Base-by-base conservation (phyloP, 2,329 filamentous ascomycete genomes). In the Lachnellula willkommii region DNA sequence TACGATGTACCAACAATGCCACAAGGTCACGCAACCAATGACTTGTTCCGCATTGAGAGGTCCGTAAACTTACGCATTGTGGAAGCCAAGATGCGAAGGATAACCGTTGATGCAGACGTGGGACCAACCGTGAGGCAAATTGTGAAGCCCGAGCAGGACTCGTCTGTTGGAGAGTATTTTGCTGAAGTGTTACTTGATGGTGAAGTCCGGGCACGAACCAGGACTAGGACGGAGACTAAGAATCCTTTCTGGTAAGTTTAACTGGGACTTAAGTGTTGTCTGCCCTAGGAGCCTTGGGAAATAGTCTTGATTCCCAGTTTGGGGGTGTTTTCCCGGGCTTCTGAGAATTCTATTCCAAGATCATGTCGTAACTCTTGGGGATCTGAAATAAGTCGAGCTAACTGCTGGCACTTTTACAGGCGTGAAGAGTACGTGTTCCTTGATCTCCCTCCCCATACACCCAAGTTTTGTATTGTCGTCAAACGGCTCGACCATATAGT, bases 171-270 rank as follows among this genome's bases (percentile, higher is more conserved):
- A 37, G 89, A 90, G 58, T 92, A 91, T 64, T 81, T 91, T 56
- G 86, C 88, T 5, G 89, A 95, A 69, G 82, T 94, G 2, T 81
- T 91, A 5, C 74, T 95, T 2, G 89, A 94, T 65, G 87, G 88
- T 35, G 89, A 94, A 65, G 83, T 90, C 26, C 81, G 89, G 56
- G 87, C 88, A 12, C 83, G 88, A 60, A 93, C 89, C 0, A 84
- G 84, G 50, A 84, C 84, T 22, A 90, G 90, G 68, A 76, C 75
- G 43, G 85, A 84, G 36, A 89, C 86, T 1, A 84, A 81, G 56
- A 88, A 84, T 61, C 89, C 89, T 0, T 90, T 92, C 55, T 95
- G 89, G 45, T 47, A 47, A 32, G 89, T 45, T 47, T 22, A 15
- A 35, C 14, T 24, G 5, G 17, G 12, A 45, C 20, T 11, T 24